Conservation (phyloP, 768 basidiomycete genomes). For the Xerocomellus dryophilus region DNA sequence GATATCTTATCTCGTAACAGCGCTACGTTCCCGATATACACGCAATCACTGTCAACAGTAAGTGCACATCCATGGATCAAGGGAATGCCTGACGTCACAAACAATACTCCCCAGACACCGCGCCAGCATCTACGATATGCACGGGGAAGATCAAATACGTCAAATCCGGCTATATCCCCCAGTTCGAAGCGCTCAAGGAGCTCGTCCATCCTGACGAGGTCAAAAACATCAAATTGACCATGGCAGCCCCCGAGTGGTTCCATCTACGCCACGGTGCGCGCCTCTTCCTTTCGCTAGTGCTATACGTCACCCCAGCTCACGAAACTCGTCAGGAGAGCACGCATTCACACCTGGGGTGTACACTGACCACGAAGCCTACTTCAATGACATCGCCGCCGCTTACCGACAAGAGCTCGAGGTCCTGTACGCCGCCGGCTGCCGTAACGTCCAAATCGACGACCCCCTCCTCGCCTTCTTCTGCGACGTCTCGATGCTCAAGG, state of each 20-base stretch:
- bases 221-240: constrained; percentile 64
- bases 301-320: background rate
- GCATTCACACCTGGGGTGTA: constrained; percentile 22
- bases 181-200: constrained; percentile 59
- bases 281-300: too few relatives aligned
- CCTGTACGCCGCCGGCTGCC: constrained; percentile 43
- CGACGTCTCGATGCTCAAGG: constrained; percentile 48
- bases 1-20: constrained; percentile 6
- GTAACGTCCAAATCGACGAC: constrained; percentile 46
- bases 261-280: constrained; percentile 60
- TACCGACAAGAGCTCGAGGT: constrained; percentile 45
- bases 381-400: constrained; percentile 47
- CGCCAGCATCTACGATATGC: constrained; percentile 24
- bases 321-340: constrained; percentile 15
- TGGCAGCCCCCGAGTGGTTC: constrained; percentile 72
- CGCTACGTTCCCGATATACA: constrained; percentile 27
- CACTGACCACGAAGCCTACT: constrained; percentile 39
- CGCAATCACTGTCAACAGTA: constrained; percentile 22
- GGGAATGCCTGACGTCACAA: background rate
- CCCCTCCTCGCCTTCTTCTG: constrained; percentile 65
- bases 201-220: constrained; percentile 63
- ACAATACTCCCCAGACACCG: constrained; percentile 12
- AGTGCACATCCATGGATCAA: background rate
- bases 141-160: constrained; percentile 64
- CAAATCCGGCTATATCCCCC: constrained; percentile 58